phyloP scores from a whole-genome alignment of 371 early-diverging fungal species.

The Apophysomyces trapeziformis region DNA sequence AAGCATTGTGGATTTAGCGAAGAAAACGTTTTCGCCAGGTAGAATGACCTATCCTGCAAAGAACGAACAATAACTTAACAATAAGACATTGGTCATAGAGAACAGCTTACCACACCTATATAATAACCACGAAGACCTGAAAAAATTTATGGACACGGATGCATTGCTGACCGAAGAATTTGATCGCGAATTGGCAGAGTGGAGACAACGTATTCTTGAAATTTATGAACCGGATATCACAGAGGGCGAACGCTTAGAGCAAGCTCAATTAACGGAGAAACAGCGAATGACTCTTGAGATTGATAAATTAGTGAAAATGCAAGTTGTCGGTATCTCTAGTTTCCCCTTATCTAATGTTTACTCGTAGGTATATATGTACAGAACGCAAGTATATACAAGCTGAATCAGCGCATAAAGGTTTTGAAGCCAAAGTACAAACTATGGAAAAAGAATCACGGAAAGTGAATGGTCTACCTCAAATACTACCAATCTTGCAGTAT shows the following conservation, averaged over 20 bases:
- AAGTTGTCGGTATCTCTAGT: neutral
- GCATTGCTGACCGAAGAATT: neutral
- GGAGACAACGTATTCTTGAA: neutral
- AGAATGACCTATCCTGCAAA: too few relatives aligned
- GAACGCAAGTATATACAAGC: conserved; percentile 8
- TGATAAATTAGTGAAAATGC: neutral
- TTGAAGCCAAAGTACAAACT: conserved; percentile 6
- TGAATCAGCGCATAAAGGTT: conserved; percentile 7
- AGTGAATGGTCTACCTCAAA: conserved; percentile 9
- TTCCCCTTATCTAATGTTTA: neutral
- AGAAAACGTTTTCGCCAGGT: neutral
- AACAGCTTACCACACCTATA: neutral
- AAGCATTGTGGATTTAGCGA: neutral
- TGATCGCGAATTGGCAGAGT: neutral
- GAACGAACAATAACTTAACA: neutral
- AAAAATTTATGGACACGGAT: conserved; percentile 1
- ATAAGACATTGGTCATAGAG: neutral
- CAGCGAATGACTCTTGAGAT: conserved; percentile 3
- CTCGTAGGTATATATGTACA: neutral
- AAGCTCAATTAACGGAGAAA: neutral
- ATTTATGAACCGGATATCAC: neutral
- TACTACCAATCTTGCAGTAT: conserved; percentile 5
- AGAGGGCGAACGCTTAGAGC: neutral
- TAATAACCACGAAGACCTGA: neutral
- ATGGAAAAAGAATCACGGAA: conserved; percentile 11